Base-by-base conservation (phyloP, 208 protist species). In the Acanthamoeba sp. region DNA sequence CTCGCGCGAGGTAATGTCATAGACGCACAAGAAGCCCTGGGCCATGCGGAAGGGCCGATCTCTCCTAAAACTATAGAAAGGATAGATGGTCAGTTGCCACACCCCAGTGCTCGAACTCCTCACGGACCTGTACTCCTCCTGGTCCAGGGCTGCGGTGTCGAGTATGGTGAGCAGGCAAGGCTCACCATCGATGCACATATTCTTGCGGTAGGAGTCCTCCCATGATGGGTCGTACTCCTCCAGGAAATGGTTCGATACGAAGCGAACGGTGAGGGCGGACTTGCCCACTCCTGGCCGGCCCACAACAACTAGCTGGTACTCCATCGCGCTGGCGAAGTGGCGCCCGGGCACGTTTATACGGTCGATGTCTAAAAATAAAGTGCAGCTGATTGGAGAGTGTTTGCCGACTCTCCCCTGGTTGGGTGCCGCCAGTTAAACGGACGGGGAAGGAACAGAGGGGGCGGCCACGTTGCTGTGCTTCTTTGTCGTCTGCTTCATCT, bases 1-100 rank as follows among this genome's bases (percentile, higher is more conserved):
- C 24, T 0, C 0, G 69, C 91, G 62, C 14, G 34, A 91, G 64
- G 93, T 95, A 29, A 96, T 94, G 45, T 95, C 42, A 34, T 96
- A 96, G 22, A 96, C 91, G 40, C 94, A 73, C 22, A 96, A 5
- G 36, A 96, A 96, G 29, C 96, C 96, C 22, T 97, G 95, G 38
- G 90, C 94, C 36, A 32, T 95, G 57, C 59, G 78, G 29, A 95
- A 97, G 73, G 14, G 16, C 55, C 22, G 7, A 16, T 27, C n/a
- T 22, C 16, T 22, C 14, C 55, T 62, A n/a, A 22, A 24, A 1
- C 0, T 27, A 59, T 20, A 18, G 18, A n/a, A 57, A 59, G 6
- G 22, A 20, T 59, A 0, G 18, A 16, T 16, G 0, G 18, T 50
- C 45, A 10, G 45, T 48, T n/a, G n/a, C n/a, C n/a, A n/a, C n/a